Percentiles rank a stretch among this genome's conserved stretches.
phyloP scores from a whole-genome alignment of 495 filamentous ascomycete species.

The Trichoderma virens region DNA sequence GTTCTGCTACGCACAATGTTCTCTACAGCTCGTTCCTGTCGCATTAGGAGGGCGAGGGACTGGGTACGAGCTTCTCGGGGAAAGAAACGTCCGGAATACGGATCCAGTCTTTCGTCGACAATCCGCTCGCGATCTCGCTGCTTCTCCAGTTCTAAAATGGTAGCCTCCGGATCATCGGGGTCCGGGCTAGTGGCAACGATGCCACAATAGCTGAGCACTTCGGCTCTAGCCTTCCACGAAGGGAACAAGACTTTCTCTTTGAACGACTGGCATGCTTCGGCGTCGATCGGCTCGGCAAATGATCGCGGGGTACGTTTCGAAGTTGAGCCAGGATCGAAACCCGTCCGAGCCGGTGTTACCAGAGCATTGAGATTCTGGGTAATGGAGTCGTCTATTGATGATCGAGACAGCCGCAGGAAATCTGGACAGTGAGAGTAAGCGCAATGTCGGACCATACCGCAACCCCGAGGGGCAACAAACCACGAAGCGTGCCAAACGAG shows the following conservation, averaged over 20 bases:
- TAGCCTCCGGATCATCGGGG: conserved; percentile 75
- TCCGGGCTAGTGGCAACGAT: conserved; percentile 82
- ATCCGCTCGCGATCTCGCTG: conserved; percentile 63
- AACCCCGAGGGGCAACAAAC: conserved; percentile 32
- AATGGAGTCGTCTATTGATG: conserved; percentile 86
- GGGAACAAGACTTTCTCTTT: conserved; percentile 76
- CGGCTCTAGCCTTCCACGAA: conserved; percentile 78
- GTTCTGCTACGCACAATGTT: conserved; percentile 75
- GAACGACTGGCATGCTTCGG: conserved; percentile 58
- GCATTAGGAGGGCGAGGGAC: conserved; percentile 63
- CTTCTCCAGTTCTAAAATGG: conserved; percentile 61
- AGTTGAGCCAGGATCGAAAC: conserved; percentile 79
- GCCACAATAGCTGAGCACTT: conserved; percentile 85
- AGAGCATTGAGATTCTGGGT: conserved; percentile 89
- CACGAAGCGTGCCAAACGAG: conserved; percentile 74
- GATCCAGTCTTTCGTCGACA: conserved; percentile 85
- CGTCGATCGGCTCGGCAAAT: conserved; percentile 46
- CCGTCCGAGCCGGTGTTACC: conserved; percentile 58
- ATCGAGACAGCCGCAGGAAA: conserved; percentile 83
- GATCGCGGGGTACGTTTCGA: conserved; percentile 44
- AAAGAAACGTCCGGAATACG: conserved; percentile 80
- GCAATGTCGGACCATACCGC: background rate
- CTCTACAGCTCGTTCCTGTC: conserved; percentile 83
- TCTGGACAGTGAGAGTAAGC: conserved; percentile 43
- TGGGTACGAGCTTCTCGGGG: conserved; percentile 80